phyloP scores from a whole-genome alignment of 495 filamentous ascomycete genomes.

The Penicillium cinerascens region DNA sequence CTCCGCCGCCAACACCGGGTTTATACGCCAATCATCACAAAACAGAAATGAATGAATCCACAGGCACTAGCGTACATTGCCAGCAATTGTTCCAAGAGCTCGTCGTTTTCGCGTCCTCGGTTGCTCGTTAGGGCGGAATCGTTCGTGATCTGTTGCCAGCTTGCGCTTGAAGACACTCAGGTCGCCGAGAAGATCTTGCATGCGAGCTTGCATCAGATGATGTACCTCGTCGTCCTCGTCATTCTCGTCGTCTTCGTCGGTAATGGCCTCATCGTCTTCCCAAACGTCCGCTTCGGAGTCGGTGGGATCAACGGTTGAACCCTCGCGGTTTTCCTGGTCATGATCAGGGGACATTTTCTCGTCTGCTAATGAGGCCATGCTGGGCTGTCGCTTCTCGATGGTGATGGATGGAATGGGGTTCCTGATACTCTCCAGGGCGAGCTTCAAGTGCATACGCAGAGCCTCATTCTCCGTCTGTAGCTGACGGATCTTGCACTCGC shows the following conservation, averaged over 20 bases:
- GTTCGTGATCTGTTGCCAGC: conserved; percentile 68
- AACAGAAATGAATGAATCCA: conserved; percentile 12
- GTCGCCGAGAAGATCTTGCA: conserved; percentile 71
- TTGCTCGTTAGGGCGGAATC: conserved; percentile 43
- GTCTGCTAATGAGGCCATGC: conserved; percentile 36
- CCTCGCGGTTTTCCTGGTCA: conserved; percentile 38
- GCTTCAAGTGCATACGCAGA: conserved; percentile 74
- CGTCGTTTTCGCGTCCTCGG: conserved; percentile 29
- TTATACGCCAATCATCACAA: conserved; percentile 23
- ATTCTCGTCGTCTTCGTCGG: background rate
- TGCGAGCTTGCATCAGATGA: conserved; percentile 61
- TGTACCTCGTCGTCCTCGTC: conserved; percentile 32
- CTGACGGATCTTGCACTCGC: conserved; percentile 85
- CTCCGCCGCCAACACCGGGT: conserved; percentile 20
- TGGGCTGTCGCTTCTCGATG: conserved; percentile 35
- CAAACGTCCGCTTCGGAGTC: conserved; percentile 37
- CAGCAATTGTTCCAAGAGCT: conserved; percentile 31
- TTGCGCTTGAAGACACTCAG: conserved; percentile 79
- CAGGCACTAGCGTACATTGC: conserved; percentile 31
- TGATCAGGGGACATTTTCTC: conserved; percentile 34
- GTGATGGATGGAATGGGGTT: conserved; percentile 68
- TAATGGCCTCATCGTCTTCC: conserved; percentile 36
- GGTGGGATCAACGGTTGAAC: conserved; percentile 23
- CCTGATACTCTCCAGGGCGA: conserved; percentile 80
- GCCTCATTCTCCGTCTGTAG: conserved; percentile 88